Base-by-base conservation (phyloP, 1,284 basidiomycete genomes). In the Ustilago esculenta region DNA sequence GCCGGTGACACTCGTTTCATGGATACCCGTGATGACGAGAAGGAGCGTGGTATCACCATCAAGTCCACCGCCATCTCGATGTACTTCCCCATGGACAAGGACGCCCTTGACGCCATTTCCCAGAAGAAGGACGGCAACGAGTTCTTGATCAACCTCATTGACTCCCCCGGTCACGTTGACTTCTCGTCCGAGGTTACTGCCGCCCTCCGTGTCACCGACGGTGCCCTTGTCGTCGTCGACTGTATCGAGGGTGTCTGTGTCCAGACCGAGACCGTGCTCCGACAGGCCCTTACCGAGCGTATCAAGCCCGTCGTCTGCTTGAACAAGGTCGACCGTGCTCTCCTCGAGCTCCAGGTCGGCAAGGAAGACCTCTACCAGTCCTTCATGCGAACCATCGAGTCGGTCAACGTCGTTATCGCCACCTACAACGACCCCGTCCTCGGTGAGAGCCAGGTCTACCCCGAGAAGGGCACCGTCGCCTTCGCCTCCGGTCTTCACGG, bases 51-150 rank as follows among this genome's bases (percentile, higher is more conserved):
- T 88, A 99, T 99, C 82, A 99, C 96, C 64, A 99, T 99, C 87
- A 99, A 99, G 86, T 98, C 96, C 44, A 99, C 96, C 42, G 96
- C 95, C 83, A 98, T 98, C 84, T 97, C 96, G 66, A 98, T 98
- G 96, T 98, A 96, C 86, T 98, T 99, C 84, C 90, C 93, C 86
- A 88, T 99, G 82, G 84, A 87, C 83, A 93, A 96, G 87, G 94
- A 97, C 18, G 66, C 77, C 42, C 64, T 81, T 42, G 78, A 83
- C 17, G 86, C 90, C 67, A 90, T 98, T 84, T 90, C 92, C 85
- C 94, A 98, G 87, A 92, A 95, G 86, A 95, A 92, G 40, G 88
- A 90, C 4, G 94, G 93, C 76, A 88, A 88, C 84, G 92, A 98
- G 85, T 98, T 98, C 88, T 89, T 98, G 87, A 96, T 98, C 88